Base-by-base conservation (phyloP, 371 early-diverging fungal genomes). In the Mortierella sp. region DNA sequence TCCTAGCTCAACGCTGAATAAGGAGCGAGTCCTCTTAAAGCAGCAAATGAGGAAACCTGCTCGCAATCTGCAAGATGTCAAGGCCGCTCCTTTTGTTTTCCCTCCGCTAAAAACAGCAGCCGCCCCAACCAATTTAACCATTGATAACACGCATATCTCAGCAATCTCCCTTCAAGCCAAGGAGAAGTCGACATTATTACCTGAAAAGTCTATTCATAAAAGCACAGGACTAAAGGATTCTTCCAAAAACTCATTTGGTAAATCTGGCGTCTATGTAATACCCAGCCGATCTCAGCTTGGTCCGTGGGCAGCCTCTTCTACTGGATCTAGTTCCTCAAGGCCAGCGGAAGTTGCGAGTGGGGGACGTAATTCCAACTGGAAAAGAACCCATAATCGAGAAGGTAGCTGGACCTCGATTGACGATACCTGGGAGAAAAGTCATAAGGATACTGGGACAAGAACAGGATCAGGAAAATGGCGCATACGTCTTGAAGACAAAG, bases 61-160 rank as follows among this genome's bases (percentile, higher is more conserved):
- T 10, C 74, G 74, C 3, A 73, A 79, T 23, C 34, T 79, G 26
- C 80, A 74, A 55, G 80, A 79, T 17, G 80, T 79, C n/a, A 79
- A 79, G 34, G 80, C 80, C 19, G 69, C 59, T 6, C 80, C 80
- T 3, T 79, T 79, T 57, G 80, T 79, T 3, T 79, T 79, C 40
- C 80, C 80, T 10, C 80, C 80, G 1, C 74, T 79, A 62, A 79
- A 79, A 32, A 37, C 62, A n/a, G 51, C 35, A 15, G 4, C 66
- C 26, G 31, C 26, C 2, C 29, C 40, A 23, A 28, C 42, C 12
- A 68, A 32, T 22, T 29, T 56, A 1, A n/a, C 31, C 6, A 49
- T 51, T 2, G 70, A 61, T 5, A 45, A 34, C 23, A 22, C 22
- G 28, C 61, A 37, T n/a, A 15, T 10, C 17, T 40, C 37, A 3